Evolutionary conservation across 306 rosid genomes (phyloP).

Genomic region (Neltuma alba): DNA sequence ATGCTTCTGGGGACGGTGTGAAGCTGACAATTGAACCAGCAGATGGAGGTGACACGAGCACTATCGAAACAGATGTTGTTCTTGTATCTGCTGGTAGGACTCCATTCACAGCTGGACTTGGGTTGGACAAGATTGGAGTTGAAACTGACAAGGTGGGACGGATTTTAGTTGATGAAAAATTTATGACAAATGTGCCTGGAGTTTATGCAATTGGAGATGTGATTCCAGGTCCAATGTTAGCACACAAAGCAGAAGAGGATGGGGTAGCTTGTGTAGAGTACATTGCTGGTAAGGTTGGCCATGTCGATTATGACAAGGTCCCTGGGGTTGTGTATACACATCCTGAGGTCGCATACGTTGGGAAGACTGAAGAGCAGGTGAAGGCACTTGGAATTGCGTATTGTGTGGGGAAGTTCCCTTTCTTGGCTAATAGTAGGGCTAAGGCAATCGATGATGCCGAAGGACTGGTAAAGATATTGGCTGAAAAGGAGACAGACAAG

Average conservation of each 20-base stretch:
- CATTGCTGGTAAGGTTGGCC: constrained; percentile 94
- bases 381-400: constrained; percentile 58
- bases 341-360: constrained; percentile 96
- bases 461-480: constrained; percentile 69
- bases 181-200: constrained; percentile 73
- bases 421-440: constrained; percentile 78
- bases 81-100: constrained; percentile 98
- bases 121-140: constrained; percentile 84
- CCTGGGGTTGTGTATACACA: constrained; percentile 96
- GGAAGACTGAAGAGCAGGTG: constrained; percentile 98
- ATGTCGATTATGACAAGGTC: constrained; percentile 96
- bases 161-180: constrained; percentile 80
- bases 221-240: constrained; percentile 98
- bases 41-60: constrained; percentile 82
- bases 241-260: constrained; percentile 99
- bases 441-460: constrained; percentile 76
- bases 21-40: constrained; percentile 91
- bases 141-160: constrained; percentile 86
- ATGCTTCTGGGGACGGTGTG: constrained; percentile 82
- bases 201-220: constrained; percentile 95
- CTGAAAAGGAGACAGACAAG: constrained; percentile 72
- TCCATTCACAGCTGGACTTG: constrained; percentile 89
- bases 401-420: constrained; percentile 78
- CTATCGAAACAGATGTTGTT: constrained; percentile 85
- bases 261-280: constrained; percentile 98